Evolutionary conservation across 768 basidiomycete species (phyloP).

Genomic region (Macrolepiota albuminosa): DNA sequence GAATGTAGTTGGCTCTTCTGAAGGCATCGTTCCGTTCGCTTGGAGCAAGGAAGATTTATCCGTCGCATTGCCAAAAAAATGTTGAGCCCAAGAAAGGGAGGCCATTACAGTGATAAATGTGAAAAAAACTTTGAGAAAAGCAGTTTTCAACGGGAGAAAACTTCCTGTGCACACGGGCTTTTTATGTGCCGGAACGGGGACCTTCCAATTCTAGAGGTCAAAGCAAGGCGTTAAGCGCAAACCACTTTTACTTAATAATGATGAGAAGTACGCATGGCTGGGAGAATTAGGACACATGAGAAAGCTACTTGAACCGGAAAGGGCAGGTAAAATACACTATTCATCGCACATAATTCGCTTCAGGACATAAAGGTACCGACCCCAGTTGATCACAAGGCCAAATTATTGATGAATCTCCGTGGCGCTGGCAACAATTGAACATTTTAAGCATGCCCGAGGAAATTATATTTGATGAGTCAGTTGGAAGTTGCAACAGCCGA

Average conservation of each 20-base stretch:
- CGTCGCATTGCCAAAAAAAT: constrained; percentile 2
- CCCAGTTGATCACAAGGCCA: no score
- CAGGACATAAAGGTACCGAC: no score
- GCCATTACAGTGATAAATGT: not conserved
- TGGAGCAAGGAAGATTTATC: not conserved
- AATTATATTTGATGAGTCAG: no score
- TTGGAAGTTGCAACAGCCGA: no score
- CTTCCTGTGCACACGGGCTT: no score
- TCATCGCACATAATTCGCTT: no score
- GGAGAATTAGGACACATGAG: not conserved
- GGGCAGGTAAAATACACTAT: not conserved
- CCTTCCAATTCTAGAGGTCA: not conserved
- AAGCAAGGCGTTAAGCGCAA: no score
- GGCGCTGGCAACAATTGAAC: no score
- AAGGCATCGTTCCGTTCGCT: not conserved
- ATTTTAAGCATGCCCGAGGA: no score
- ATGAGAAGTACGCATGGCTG: no score
- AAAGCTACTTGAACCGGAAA: not conserved
- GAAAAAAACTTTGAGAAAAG: not conserved
- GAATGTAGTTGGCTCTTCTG: constrained; percentile 10
- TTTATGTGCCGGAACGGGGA: not conserved
- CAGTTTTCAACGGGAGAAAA: not conserved
- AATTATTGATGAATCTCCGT: no score
- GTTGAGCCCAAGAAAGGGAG: constrained; percentile 6
- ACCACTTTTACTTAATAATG: no score